A percentile compares a stretch with the other conserved stretches of the same genome.
These are phyloP conservation scores for Fusarium oligoseptatum DNA, from an alignment of 2,329 filamentous ascomycete genomes.

Conservation along the genomic window DNA sequence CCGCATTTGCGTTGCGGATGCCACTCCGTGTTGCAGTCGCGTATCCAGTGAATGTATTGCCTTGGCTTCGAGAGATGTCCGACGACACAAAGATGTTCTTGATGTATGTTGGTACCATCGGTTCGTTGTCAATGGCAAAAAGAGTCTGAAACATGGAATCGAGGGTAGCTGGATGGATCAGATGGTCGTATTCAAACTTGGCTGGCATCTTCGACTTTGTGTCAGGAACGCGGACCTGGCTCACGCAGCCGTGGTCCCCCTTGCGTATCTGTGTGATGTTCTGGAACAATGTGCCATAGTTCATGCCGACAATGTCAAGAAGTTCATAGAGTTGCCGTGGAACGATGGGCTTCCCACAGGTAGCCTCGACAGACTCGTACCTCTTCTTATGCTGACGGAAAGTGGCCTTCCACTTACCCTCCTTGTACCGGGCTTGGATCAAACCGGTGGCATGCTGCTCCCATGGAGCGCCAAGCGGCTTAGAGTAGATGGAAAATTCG, in stretches of 20 bases:
- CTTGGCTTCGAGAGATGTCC: slow-evolving; percentile 49
- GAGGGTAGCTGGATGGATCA: slow-evolving; percentile 70
- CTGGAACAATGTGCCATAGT: slow-evolving; percentile 64
- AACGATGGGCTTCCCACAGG: slow-evolving; percentile 52
- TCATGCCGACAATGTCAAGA: slow-evolving; percentile 64
- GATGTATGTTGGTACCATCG: slow-evolving; percentile 65
- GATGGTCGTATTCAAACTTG: slow-evolving; percentile 65
- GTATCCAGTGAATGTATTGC: slow-evolving; percentile 57
- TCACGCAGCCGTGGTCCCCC: slow-evolving; percentile 51
- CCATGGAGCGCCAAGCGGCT: slow-evolving; percentile 56
- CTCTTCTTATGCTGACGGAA: slow-evolving; percentile 40
- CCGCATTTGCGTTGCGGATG: slow-evolving; percentile 56
- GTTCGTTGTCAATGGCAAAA: slow-evolving; percentile 58
- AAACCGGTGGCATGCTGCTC: slow-evolving; percentile 58
- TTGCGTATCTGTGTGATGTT: slow-evolving; percentile 58
- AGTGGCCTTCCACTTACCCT: slow-evolving; percentile 28
- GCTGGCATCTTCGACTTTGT: slow-evolving; percentile 66
- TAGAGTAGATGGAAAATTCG: slow-evolving; percentile 63
- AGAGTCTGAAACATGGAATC: slow-evolving; percentile 69
- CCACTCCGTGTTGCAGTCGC: slow-evolving; percentile 54
- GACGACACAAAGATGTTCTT: slow-evolving; percentile 62
- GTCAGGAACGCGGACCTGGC: slow-evolving; percentile 60
- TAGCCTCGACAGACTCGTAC: slow-evolving; percentile 41
- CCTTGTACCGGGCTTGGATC: slow-evolving; percentile 47
- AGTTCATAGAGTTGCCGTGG: slow-evolving; percentile 64